Conservation (phyloP, 495 filamentous ascomycete genomes). For the Aspergillus kassunensis region DNA sequence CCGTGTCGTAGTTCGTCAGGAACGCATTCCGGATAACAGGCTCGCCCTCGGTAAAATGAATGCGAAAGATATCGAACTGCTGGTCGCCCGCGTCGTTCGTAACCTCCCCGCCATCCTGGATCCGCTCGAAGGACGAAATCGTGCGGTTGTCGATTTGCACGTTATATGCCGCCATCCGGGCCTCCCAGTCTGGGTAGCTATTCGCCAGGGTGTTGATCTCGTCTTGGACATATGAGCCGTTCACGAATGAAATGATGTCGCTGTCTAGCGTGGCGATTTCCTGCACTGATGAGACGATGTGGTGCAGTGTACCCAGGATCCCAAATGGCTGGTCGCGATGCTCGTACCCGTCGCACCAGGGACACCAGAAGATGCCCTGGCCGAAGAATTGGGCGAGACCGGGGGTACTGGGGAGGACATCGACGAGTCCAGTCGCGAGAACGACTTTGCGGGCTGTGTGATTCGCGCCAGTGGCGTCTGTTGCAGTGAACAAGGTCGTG, state of each 20-base stretch:
- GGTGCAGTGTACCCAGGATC: slow-evolving; percentile 41
- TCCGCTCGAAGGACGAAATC: slow-evolving; percentile 42
- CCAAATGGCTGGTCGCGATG: slow-evolving; percentile 54
- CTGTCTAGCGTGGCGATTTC: slow-evolving; percentile 46
- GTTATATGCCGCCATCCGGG: slow-evolving; percentile 44
- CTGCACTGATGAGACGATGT: slow-evolving; percentile 39
- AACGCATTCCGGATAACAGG: slow-evolving; percentile 45
- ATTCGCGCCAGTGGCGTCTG: slow-evolving; percentile 24
- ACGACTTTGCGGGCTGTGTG: slow-evolving; percentile 50
- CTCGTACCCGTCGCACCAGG: slow-evolving; percentile 60
- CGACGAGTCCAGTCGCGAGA: slow-evolving; percentile 51
- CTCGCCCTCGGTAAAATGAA: slow-evolving; percentile 48
- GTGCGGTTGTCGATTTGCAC: slow-evolving; percentile 52
- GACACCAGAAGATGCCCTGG: slow-evolving; percentile 58
- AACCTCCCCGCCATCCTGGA: slow-evolving; percentile 36
- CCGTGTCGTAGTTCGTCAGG: slow-evolving; percentile 45
- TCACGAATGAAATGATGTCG: slow-evolving; percentile 48
- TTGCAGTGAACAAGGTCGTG: slow-evolving; percentile 44
- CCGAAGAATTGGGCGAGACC: slow-evolving; percentile 50
- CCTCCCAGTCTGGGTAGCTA: slow-evolving; percentile 42
- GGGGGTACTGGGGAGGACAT: slow-evolving; percentile 50
- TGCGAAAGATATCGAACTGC: slow-evolving; percentile 45
- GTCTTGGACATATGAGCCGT: slow-evolving; percentile 48
- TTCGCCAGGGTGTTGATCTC: slow-evolving; percentile 30
- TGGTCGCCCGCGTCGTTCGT: slow-evolving; percentile 37